Evolutionary conservation across 768 basidiomycete species (phyloP).

Genomic region (Heimioporus sp.): DNA sequence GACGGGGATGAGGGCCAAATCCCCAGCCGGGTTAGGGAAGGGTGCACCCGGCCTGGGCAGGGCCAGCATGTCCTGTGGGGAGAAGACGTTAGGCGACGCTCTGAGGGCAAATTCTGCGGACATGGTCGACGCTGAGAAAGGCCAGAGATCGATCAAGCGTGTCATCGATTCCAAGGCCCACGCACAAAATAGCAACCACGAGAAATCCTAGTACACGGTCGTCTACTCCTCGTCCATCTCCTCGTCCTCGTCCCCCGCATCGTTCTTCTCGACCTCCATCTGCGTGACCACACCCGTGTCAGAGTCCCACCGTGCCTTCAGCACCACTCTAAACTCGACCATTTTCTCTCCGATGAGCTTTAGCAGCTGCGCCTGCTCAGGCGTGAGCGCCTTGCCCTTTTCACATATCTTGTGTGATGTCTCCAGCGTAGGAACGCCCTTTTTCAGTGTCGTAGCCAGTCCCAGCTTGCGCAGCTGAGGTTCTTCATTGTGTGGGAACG

Average conservation of each 20-base stretch:
- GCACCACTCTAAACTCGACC: constrained; percentile 77
- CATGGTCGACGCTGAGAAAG: constrained; percentile 24
- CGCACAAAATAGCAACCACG: not conserved
- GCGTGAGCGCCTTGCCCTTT: constrained; percentile 72
- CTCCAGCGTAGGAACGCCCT: constrained; percentile 83
- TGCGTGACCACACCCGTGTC: constrained; percentile 61
- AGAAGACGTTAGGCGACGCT: constrained; percentile 56
- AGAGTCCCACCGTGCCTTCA: constrained; percentile 73
- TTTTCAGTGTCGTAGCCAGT: constrained; percentile 76
- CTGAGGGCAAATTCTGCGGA: constrained; percentile 54
- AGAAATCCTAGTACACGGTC: not conserved
- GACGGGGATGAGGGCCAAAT: constrained; percentile 64
- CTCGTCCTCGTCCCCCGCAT: constrained; percentile 34
- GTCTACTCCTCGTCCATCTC: constrained; percentile 51
- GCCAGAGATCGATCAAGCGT: constrained; percentile 21
- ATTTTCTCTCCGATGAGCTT: constrained; percentile 90
- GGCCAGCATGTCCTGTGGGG: constrained; percentile 68
- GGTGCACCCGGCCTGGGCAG: constrained; percentile 67
- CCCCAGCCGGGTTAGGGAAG: constrained; percentile 64
- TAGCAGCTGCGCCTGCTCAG: constrained; percentile 89
- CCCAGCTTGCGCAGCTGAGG: constrained; percentile 94
- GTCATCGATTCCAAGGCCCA: constrained; percentile 22
- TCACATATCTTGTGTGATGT: constrained; percentile 83
- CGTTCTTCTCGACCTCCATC: constrained; percentile 40
- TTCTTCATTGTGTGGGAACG: constrained; percentile 97